Percentiles rank a stretch among this genome's conserved stretches.
Evolutionary conservation across 208 protist species (phyloP).

Genomic region (Trypanosoma platydactyli): DNA sequence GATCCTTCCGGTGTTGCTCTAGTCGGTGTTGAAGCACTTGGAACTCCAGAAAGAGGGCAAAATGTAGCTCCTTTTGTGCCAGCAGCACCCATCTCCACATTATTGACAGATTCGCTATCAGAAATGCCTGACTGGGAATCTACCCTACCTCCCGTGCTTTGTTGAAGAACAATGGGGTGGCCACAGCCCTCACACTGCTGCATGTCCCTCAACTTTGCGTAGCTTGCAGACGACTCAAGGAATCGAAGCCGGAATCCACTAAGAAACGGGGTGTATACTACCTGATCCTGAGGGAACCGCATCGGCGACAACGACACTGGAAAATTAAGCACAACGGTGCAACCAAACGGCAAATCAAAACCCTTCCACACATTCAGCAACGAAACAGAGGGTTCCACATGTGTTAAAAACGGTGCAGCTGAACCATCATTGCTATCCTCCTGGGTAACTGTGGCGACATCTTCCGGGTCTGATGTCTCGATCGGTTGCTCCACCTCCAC

Average conservation of each 20-base stretch:
- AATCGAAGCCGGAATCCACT: constrained; percentile 84
- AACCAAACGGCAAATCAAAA: constrained; percentile 79
- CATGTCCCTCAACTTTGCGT: constrained; percentile 48
- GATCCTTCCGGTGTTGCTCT: neutral
- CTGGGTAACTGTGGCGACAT: neutral
- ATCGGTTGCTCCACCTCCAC: constrained; percentile 49
- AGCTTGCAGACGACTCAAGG: constrained; percentile 53
- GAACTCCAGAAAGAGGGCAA: neutral
- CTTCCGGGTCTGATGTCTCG: constrained; percentile 38
- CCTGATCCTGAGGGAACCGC: constrained; percentile 57
- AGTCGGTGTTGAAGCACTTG: neutral
- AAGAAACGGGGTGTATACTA: constrained; percentile 82
- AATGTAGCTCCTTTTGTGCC: neutral
- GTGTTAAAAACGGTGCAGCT: neutral
- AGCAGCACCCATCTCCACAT: neutral
- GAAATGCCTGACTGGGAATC: neutral
- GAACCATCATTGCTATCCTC: neutral
- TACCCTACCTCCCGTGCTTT: neutral
- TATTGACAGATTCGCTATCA: neutral
- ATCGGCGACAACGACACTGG: constrained; percentile 57
- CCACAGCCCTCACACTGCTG: constrained; percentile 24
- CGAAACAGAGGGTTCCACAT: constrained; percentile 55
- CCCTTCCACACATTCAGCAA: constrained; percentile 73
- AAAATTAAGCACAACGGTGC: constrained; percentile 55
- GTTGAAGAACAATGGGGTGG: neutral